Conservation (phyloP, 2,329 filamentous ascomycete genomes). For the Gremmenia infestans region DNA sequence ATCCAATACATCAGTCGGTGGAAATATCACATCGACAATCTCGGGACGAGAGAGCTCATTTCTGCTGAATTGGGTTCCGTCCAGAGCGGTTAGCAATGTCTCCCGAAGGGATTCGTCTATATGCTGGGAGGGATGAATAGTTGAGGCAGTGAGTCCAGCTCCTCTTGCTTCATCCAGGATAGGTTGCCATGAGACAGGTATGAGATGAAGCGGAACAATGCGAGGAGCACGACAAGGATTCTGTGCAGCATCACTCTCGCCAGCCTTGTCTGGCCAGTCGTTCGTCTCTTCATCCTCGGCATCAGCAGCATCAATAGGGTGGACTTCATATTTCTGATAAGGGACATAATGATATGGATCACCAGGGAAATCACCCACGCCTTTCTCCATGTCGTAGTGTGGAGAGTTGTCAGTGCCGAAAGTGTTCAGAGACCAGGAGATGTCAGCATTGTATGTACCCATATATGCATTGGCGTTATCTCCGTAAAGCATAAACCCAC, state of each 20-base stretch:
- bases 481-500: constrained; percentile 26
- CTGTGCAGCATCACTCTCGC: constrained; percentile 1
- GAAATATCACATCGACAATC: constrained; percentile 24
- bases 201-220: constrained; percentile 17
- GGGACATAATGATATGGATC: constrained; percentile 17
- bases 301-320: constrained; percentile 17
- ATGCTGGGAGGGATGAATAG: constrained; percentile 19
- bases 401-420: constrained; percentile 18
- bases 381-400: constrained; percentile 15
- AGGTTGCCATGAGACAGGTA: constrained; percentile 25
- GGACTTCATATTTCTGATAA: constrained; percentile 14
- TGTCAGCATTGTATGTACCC: constrained; percentile 29
- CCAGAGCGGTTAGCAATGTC: constrained; percentile 16
- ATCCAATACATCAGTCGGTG: constrained; percentile 24
- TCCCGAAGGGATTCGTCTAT: constrained; percentile 18
- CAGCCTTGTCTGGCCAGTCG: constrained; percentile 27
- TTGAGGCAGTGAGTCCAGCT: constrained; percentile 11
- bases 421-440: constrained; percentile 27
- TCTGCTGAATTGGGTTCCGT: constrained; percentile 12
- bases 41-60: constrained; percentile 20
- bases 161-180: constrained; percentile 23
- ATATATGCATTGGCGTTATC: constrained; percentile 22
- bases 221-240: constrained; percentile 11
- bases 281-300: constrained; percentile 24
- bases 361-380: constrained; percentile 15